Evolutionary conservation across 2,329 filamentous ascomycete species (phyloP), one percentile per base, ranked within the genome.

Genomic region (Cercospora brassicicola): DNA sequence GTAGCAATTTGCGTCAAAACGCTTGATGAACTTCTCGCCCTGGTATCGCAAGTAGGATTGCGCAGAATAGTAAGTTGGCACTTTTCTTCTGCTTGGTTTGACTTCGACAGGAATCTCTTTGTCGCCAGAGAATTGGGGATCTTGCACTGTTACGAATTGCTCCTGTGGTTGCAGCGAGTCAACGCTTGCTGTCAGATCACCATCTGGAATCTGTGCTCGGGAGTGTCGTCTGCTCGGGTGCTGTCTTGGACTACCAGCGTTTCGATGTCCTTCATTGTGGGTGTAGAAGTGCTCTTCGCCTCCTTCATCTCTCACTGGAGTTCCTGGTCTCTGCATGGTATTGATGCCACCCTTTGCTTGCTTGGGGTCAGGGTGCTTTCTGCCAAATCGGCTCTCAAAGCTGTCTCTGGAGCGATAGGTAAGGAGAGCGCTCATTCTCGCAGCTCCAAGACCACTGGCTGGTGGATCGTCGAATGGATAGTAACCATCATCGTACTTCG

Each of bases 1-100:
- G 82, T 99, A 99, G 82, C 95, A 99, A 80, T 99, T 99, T 76
- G 93, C 92, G 80, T 99, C 95, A 79, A 98, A 99, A 9, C 95
- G 91, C 79, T 92, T 93, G 75, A 98, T 95, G 75, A 99, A 99
- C 80, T 99, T 99, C 75, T 90, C 88, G 65, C 93, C 94, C 81
- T 99, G 95, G 80, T 99, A 99, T 20, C 95, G 91, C 53, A 99
- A 87, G 80, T 99, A 99, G 0, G 94, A 97, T 79, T 99, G 95
- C 0, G 95, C 95, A 0, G 95, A 98, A 81, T 98, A 99, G 81
- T 97, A 97, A n/a, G 92, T 95, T 2, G 83, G 70, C 77, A 69
- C 82, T 53, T 78, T 79, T 74, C 76, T 82, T 26, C 62, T 60
- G 13, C 72, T 63, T 67, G 71, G 68, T 28, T 73, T 69, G 7